phyloP scores from a whole-genome alignment of 305 asterid species.

The Coffea humblotiana region DNA sequence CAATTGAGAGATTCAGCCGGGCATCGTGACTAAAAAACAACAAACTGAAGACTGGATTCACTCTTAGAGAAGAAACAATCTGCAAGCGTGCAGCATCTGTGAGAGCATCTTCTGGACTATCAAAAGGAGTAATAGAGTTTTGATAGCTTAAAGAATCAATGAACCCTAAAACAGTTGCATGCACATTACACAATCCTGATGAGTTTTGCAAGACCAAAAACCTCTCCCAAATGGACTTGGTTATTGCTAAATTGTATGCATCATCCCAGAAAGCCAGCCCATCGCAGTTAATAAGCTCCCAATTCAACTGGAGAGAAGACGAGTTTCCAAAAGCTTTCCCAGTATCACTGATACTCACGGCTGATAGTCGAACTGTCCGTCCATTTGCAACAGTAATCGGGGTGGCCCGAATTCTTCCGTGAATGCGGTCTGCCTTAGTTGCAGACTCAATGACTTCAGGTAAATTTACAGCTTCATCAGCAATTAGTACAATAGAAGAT shows the following conservation, averaged over 20 bases:
- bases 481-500: slow-evolving; percentile 62
- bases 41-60: slow-evolving; percentile 68
- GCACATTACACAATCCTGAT: slow-evolving; percentile 70
- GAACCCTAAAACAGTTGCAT: slow-evolving; percentile 52
- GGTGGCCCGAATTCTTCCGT: slow-evolving; percentile 57
- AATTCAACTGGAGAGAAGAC: slow-evolving; percentile 70
- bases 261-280: slow-evolving; percentile 62
- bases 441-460: slow-evolving; percentile 57
- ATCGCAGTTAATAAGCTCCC: slow-evolving; percentile 73
- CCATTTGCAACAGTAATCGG: slow-evolving; percentile 84
- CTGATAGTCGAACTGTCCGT: slow-evolving; percentile 73
- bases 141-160: slow-evolving; percentile 40
- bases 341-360: slow-evolving; percentile 68
- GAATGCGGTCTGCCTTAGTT: slow-evolving; percentile 60
- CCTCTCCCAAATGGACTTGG: slow-evolving; percentile 80
- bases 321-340: slow-evolving; percentile 84
- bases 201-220: slow-evolving; percentile 67
- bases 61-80: slow-evolving; percentile 76
- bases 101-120: slow-evolving; percentile 38
- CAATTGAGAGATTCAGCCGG: slow-evolving; percentile 65
- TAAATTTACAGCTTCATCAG: slow-evolving; percentile 67
- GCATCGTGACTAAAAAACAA: slow-evolving; percentile 70
- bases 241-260: slow-evolving; percentile 31
- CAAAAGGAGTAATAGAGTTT: slow-evolving; percentile 33
- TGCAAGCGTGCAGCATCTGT: slow-evolving; percentile 77